Percentiles rank a stretch among this genome's conserved stretches.
Conservation (phyloP, 345 rosid genomes). For the Schrenkiella parvula region DNA sequence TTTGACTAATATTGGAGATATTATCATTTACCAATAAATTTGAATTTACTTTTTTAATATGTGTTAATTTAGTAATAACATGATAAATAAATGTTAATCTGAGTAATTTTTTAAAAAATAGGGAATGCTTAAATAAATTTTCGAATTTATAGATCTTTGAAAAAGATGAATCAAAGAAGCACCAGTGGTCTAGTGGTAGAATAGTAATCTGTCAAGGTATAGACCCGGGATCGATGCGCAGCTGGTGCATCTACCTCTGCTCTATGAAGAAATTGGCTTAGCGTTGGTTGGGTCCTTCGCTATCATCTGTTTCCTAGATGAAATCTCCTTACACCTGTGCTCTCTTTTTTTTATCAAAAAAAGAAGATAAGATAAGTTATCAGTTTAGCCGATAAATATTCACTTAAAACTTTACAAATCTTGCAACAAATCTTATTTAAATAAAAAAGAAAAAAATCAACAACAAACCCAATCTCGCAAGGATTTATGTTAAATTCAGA, state of each 20-base stretch:
- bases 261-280: neutral
- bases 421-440: too few species aligned
- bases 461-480: neutral
- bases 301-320: neutral
- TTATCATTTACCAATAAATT: too few species aligned
- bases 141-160: too few species aligned
- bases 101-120: too few species aligned
- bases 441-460: neutral
- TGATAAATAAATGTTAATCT: too few species aligned
- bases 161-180: neutral
- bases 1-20: too few species aligned
- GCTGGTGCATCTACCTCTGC: constrained; percentile 59
- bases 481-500: neutral
- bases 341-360: neutral
- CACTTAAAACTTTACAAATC: too few species aligned
- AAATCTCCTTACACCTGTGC: neutral
- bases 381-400: too few species aligned
- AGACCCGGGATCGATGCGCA: constrained; percentile 84
- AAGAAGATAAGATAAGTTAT: too few species aligned
- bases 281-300: neutral
- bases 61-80: too few species aligned
- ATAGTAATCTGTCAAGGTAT: constrained; percentile 74
- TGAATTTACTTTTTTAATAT: too few species aligned
- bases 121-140: too few species aligned
- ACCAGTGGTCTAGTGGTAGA: constrained; percentile 54